These are phyloP conservation scores for Exophiala sideris DNA, from an alignment of 2,329 filamentous ascomycete genomes.

Conservation along the genomic window DNA sequence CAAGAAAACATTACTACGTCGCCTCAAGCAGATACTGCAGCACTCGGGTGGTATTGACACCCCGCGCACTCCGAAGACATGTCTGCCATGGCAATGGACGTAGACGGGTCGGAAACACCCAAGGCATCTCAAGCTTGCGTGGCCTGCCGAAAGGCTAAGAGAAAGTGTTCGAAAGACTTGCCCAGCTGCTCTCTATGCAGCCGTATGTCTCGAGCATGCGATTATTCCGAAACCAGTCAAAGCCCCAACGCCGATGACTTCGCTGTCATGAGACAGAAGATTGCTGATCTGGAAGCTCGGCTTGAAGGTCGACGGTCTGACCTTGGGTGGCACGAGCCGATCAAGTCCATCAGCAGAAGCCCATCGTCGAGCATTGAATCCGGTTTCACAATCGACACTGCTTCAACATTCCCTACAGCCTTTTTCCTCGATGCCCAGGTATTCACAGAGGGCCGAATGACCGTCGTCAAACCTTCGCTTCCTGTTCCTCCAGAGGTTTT, in stretches of 20 bases:
- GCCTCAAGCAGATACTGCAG: no score
- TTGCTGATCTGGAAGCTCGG: conserved; percentile 24
- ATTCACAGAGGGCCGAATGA: conserved; percentile 17
- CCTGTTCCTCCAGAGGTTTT: conserved; percentile 21
- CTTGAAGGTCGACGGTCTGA: conserved; percentile 19
- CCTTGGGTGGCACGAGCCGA: conserved; percentile 17
- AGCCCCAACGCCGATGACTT: conserved; percentile 24
- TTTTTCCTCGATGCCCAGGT: conserved; percentile 28
- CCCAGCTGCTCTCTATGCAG: conserved; percentile 49
- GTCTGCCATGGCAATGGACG: conserved; percentile 9
- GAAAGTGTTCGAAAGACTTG: conserved; percentile 51
- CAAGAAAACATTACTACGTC: no score
- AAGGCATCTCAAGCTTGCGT: conserved; percentile 43
- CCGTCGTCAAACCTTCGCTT: conserved; percentile 14
- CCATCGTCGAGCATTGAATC: conserved; percentile 5
- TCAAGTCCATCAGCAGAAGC: conserved; percentile 14
- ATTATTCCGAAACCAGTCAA: conserved; percentile 24
- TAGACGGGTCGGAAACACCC: conserved; percentile 2
- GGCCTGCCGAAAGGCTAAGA: conserved; percentile 49
- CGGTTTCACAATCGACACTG: not conserved
- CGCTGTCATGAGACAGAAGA: conserved; percentile 21
- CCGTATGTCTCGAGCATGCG: conserved; percentile 31
- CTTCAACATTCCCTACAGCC: conserved; percentile 19
- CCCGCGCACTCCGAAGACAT: not conserved
- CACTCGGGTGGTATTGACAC: no score